phyloP scores from a whole-genome alignment of 192 early-diverging fungal species.

The Coemansia sp. region DNA sequence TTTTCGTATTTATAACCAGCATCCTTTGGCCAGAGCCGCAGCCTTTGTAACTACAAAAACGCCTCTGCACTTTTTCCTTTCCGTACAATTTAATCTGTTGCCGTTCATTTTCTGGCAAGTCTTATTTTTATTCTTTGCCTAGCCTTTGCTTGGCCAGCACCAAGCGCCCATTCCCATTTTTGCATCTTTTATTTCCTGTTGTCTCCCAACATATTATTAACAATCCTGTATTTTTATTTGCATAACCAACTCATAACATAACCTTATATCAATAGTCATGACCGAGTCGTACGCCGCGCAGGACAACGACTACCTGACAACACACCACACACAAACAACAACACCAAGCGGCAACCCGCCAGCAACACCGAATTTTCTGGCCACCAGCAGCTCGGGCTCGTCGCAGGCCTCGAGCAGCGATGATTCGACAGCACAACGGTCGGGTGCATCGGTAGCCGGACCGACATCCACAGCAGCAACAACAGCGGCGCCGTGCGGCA shows the following conservation, averaged over 20 bases:
- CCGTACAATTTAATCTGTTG: background rate
- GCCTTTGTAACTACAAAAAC: slow-evolving; percentile 18
- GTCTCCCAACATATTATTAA: background rate
- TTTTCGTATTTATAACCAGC: slow-evolving; percentile 9
- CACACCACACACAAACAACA: slow-evolving; percentile 34
- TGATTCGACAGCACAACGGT: background rate
- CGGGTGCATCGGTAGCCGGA: background rate
- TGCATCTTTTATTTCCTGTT: background rate
- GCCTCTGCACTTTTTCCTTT: slow-evolving; percentile 8
- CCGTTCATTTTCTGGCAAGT: background rate
- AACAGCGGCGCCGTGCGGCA: slow-evolving; percentile 5
- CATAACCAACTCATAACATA: too few species aligned
- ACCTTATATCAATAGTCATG: slow-evolving; percentile 18
- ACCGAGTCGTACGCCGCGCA: slow-evolving; percentile 50
- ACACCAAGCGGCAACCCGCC: slow-evolving; percentile 16
- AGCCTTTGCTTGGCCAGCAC: background rate
- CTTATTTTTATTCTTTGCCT: slow-evolving; percentile 1
- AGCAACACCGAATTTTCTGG: slow-evolving; percentile 7
- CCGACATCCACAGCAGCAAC: slow-evolving; percentile 11
- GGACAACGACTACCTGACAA: slow-evolving; percentile 50
- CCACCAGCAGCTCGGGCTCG: background rate
- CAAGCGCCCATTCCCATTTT: background rate
- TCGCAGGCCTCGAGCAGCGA: background rate
- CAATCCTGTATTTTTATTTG: slow-evolving; percentile 3
- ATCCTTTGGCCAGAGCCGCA: background rate